A percentile compares a stretch with the other conserved stretches of the same genome.
These are phyloP conservation scores for Leersia perrieri DNA, from an alignment of 176 grass and related monocot genomes.

Conservation along the genomic window DNA sequence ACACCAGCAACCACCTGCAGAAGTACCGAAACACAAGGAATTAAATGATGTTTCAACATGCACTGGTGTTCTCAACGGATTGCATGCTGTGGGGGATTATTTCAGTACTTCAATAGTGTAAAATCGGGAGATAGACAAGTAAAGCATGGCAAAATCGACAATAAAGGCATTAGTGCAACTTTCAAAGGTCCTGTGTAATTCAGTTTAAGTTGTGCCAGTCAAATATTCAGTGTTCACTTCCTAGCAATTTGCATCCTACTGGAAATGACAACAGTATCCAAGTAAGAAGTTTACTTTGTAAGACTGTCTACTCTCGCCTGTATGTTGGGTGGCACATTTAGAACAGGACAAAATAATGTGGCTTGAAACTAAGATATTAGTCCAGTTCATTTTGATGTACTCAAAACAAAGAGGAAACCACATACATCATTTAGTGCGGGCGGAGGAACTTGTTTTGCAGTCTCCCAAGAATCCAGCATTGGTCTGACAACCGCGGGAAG, in stretches of 20 bases:
- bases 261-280: not conserved
- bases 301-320: not conserved
- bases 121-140: not conserved
- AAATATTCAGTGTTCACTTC: not conserved
- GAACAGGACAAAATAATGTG: not conserved
- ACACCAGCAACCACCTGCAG: conserved; percentile 87
- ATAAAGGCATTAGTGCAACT: not conserved
- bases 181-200: not conserved
- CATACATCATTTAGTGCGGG: conserved; percentile 81
- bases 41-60: not conserved
- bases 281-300: not conserved
- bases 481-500: conserved; percentile 94
- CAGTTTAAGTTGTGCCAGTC: not conserved
- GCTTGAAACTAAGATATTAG: not conserved
- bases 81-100: not conserved
- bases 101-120: not conserved
- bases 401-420: not conserved
- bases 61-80: not conserved
- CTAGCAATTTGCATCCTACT: not conserved
- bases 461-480: conserved; percentile 83
- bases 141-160: not conserved
- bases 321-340: not conserved
- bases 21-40: not conserved
- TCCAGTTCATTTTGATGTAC: not conserved
- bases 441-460: conserved; percentile 62